A percentile compares a stretch with the other conserved stretches of the same genome.
Conservation (phyloP, 345 rosid genomes). For the Punica granatum region DNA sequence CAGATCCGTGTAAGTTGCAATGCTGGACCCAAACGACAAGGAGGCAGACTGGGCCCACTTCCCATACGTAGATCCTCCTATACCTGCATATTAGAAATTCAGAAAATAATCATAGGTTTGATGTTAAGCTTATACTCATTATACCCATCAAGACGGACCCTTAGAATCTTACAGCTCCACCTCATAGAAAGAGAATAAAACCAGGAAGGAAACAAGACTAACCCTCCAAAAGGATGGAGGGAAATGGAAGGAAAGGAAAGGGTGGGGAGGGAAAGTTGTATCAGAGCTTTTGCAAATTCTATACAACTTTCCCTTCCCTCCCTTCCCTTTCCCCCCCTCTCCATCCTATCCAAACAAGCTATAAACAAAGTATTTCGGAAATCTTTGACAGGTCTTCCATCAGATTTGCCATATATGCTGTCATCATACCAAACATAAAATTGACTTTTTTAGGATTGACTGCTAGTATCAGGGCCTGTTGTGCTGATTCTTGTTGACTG, state of each 20-base stretch:
- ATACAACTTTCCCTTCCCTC: too few relatives aligned
- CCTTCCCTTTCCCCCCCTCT: too few relatives aligned
- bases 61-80: slow-evolving; percentile 45
- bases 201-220: too few relatives aligned
- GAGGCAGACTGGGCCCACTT: slow-evolving; percentile 68
- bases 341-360: too few relatives aligned
- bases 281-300: too few relatives aligned
- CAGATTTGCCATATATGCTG: neutral
- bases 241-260: too few relatives aligned
- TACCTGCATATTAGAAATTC: slow-evolving; percentile 36
- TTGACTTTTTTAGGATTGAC: too few relatives aligned
- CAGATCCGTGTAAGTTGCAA: slow-evolving; percentile 78
- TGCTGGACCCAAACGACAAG: slow-evolving; percentile 78
- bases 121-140: neutral
- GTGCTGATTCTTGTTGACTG: slow-evolving; percentile 31
- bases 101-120: neutral
- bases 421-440: slow-evolving; percentile 50
- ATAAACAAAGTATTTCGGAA: neutral
- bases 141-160: neutral
- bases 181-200: too few relatives aligned
- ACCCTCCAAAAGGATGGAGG: too few relatives aligned
- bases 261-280: too few relatives aligned
- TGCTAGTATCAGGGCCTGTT: slow-evolving; percentile 44
- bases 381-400: neutral
- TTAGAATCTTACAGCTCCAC: neutral